A percentile compares a stretch with the other conserved stretches of the same genome.
phyloP scores from a whole-genome alignment of 257 asterid genomes.

The Rubia yunnanensis region DNA sequence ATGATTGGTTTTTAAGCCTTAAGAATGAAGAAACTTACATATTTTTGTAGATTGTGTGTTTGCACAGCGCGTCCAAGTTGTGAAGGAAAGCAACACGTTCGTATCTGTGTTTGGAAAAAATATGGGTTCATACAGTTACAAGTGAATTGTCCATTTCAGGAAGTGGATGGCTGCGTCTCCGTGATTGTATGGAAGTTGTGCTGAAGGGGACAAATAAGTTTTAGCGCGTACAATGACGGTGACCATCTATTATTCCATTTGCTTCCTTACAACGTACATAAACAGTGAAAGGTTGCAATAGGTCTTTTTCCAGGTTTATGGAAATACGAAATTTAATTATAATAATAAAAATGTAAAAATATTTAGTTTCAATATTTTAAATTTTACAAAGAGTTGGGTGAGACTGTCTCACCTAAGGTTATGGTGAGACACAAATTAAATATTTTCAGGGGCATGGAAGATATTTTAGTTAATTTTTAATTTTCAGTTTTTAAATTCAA shows the following conservation, averaged over 20 bases:
- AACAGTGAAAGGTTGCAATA: no score
- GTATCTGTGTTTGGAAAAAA: neutral
- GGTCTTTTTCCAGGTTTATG: no score
- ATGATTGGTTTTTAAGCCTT: neutral
- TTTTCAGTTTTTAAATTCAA: no score
- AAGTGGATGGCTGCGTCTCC: slow-evolving; percentile 4
- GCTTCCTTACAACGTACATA: neutral
- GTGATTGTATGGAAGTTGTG: neutral
- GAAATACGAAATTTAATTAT: no score
- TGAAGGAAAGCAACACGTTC: neutral
- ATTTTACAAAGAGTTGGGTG: no score
- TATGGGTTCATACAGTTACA: neutral
- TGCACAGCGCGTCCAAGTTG: neutral
- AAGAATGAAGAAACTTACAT: neutral
- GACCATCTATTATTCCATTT: neutral
- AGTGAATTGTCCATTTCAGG: neutral
- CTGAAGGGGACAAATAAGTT: neutral
- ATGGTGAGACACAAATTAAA: no score
- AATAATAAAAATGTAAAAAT: no score
- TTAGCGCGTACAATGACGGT: neutral
- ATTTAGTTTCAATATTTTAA: no score
- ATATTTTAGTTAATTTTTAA: no score
- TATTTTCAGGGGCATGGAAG: no score
- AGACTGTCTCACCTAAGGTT: no score
- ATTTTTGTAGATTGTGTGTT: no score